Base-by-base conservation (phyloP, 1,284 basidiomycete species). In the Irpex rosettiformis region DNA sequence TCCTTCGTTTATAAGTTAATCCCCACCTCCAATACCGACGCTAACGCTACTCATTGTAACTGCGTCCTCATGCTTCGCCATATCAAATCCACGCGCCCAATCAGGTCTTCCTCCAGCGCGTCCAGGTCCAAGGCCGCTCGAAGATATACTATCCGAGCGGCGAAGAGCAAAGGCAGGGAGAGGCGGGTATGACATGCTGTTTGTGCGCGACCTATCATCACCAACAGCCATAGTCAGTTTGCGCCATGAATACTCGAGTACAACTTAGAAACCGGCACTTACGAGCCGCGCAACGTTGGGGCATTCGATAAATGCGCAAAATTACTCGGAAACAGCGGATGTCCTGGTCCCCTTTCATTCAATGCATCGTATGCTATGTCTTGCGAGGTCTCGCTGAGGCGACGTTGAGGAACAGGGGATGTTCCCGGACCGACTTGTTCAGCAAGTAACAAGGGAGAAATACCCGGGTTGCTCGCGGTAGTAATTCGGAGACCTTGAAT, bases 261-360 rank as follows among this genome's bases (percentile, higher is more conserved):
- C 7, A 25, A 13, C 18, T n/a, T 13, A 22, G 25, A 22, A 52
- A 30, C 4, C 21, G 22, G 25, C 11, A 63, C 79, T 63, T 65
- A 85, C 85, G 80, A 82, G 21, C 79, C 77, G 16, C 75, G 72
- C 64, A 88, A 70, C 11, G 84, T 86, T 37, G 86, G 86, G 25
- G 77, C 78, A 21, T 77, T 64, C 25, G 81, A 79, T 61, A 89
- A 71, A 58, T 80, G 77, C 42, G 86, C 81, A 70, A 89, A 89
- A 67, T 64, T 70, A 61, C 70, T 71, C 22, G 83, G 85, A 71
- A 89, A 89, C 10, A 89, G 71, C 7, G 88, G 87, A 61, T 83
- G 80, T 0, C 85, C 85, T 1, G 83, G 80, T 0, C 72, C 73
- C 13, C 85, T 78, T 64, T 87, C 83, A 11, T 76, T 79, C 37